A percentile compares a stretch with the other conserved stretches of the same genome.
Evolutionary conservation across 805 yeast species (phyloP).

Genomic region (Candida succiphila): DNA sequence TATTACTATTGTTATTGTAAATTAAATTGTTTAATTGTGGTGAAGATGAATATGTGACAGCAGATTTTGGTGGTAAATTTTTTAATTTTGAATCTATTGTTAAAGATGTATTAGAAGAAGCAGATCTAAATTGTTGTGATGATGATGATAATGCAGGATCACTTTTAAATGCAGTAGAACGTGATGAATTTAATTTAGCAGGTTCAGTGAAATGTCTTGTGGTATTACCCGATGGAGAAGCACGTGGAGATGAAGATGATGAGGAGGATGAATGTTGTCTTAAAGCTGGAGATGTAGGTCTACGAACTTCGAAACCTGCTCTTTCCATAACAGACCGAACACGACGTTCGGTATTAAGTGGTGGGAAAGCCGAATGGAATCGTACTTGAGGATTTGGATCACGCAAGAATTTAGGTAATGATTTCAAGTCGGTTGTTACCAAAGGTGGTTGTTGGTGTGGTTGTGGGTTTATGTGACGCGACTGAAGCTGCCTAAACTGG

Average conservation of each 20-base stretch:
- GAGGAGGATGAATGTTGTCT: neutral
- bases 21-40: no score
- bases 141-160: neutral
- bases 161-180: neutral
- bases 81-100: conserved; percentile 3
- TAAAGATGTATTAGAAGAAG: conserved; percentile 3
- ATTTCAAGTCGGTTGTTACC: conserved; percentile 12
- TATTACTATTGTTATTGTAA: no score
- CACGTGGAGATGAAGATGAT: conserved; percentile 1
- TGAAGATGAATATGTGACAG: conserved; percentile 1
- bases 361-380: conserved; percentile 56
- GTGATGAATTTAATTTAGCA: neutral
- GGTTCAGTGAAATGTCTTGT: conserved; percentile 14
- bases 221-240: conserved; percentile 6
- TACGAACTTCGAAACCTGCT: conserved; percentile 67
- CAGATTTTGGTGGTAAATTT: neutral
- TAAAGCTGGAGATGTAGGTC: conserved; percentile 8
- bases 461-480: no score
- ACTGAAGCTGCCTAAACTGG: no score
- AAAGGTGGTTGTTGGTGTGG: no score
- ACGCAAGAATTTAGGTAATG: conserved; percentile 23
- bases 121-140: neutral
- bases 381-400: conserved; percentile 21
- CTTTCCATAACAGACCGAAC: conserved; percentile 69
- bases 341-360: conserved; percentile 49